Conservation (phyloP, 2,329 filamentous ascomycete genomes). For the Acrocalymma vagum region DNA sequence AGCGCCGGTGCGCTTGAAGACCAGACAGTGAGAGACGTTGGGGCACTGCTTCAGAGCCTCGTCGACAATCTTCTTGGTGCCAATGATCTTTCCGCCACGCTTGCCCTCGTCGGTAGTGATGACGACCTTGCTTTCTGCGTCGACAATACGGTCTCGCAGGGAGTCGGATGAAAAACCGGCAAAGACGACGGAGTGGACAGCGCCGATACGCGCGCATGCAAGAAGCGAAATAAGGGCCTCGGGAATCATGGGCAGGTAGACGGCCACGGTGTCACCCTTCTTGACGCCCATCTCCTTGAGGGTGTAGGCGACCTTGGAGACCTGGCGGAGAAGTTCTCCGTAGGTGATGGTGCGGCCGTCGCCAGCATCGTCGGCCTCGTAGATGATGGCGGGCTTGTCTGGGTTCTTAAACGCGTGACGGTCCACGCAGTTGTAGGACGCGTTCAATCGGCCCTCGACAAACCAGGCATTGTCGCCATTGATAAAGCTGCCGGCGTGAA, state of each 20-base stretch:
- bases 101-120: slow-evolving; percentile 98
- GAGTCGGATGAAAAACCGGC: slow-evolving; percentile 98
- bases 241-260: slow-evolving; percentile 99
- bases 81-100: slow-evolving; percentile 95
- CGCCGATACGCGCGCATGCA: slow-evolving; percentile 90
- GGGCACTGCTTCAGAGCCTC: slow-evolving; percentile 97
- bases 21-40: slow-evolving; percentile 82
- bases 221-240: slow-evolving; percentile 92
- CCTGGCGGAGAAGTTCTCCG: slow-evolving; percentile 89
- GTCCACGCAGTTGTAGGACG: slow-evolving; percentile 97
- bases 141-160: slow-evolving; percentile 90
- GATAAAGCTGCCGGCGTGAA: slow-evolving; percentile 76
- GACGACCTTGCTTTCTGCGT: slow-evolving; percentile 89
- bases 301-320: slow-evolving; percentile 85
- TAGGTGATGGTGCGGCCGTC: slow-evolving; percentile 94
- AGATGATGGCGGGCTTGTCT: slow-evolving; percentile 94
- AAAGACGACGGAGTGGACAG: slow-evolving; percentile 96
- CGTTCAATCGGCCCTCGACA: slow-evolving; percentile 90
- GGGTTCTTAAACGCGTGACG: slow-evolving; percentile 96
- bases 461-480: slow-evolving; percentile 95
- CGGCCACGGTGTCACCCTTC: slow-evolving; percentile 96
- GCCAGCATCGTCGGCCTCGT: slow-evolving; percentile 90
- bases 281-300: slow-evolving; percentile 95
- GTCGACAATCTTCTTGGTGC: slow-evolving; percentile 99
- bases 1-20: slow-evolving; percentile 93